Evolutionary conservation across 179 eudicot species (phyloP), one percentile per base, ranked within the genome.

Genomic region (Pouteria campechiana): DNA sequence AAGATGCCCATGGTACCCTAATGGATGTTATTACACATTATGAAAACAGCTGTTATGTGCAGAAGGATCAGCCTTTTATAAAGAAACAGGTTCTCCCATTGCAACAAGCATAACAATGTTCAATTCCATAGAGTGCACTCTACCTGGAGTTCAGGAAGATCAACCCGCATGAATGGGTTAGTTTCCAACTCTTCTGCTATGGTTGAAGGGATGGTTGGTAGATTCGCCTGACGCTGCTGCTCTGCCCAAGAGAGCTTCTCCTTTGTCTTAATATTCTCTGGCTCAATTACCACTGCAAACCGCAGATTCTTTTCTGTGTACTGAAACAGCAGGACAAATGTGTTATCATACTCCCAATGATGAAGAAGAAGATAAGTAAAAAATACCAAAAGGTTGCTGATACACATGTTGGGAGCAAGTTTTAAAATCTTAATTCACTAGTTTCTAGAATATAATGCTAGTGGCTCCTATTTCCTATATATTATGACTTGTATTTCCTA

Each of bases 231-330:
- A 36, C 73, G 74, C 71, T 81, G 73, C 2, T 76, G 73, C 69
- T 81, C 62, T 51, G 97, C 93, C 95, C 93, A 85, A 43, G 70
- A 43, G 31, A 85, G 36, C 58, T 89, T 89, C 36, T 76, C 69
- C 0, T 55, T 65, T 50, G 64, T 58, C 60, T 46, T 85, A 12
- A 48, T 64, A 56, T 89, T 89, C 5, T 85, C 86, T 19, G 97
- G 93, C 48, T 89, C 97, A 58, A 89, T 75, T 4, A 81, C 81
- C 68, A 50, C 52, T 31, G 97, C 95, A 72, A 89, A 89, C 64
- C 76, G 93, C 77, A 89, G 69, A 61, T 89, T 89, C 73, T 79
- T 85, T 58, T 76, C 90, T 0, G 97, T 81, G 49, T 89, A 89
- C 97, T 89, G 83, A 28, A 38, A 38, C 22, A 48, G 37, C 6